Base-by-base conservation (phyloP, 2,329 filamentous ascomycete genomes). In the Hypoxylon sp. region DNA sequence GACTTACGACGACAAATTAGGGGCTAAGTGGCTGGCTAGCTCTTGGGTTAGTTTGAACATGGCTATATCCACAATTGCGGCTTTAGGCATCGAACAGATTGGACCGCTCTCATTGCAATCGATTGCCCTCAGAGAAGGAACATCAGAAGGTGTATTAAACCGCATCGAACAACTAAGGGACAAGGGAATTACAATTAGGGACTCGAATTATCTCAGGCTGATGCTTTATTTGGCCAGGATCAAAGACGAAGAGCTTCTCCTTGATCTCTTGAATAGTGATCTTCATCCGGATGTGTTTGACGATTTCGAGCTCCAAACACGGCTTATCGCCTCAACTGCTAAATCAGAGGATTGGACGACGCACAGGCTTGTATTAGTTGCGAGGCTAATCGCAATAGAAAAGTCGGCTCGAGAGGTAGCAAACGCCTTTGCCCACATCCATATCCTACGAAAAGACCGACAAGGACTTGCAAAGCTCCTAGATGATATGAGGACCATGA, bases 11-110 rank as follows among this genome's bases (percentile, higher is more conserved):
- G 93, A 96, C 77, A 81, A 83, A 0, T 86, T 97, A 31, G 91
- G 92, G 17, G 92, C 94, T n/a, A 88, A 90, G 70, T 89, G 94
- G 82, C 95, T 97, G 77, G 94, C 94, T 8, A 90, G 85, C 64
- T 82, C 82, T 17, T 92, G 92, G 78, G 86, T 96, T 22, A 88
- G 90, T 0, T 83, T 94, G 8, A 89, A 95, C 62, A 87, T 91
- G 71, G 89, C 93, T 27, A 88, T 97, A 61, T 72, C 76, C 3
- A 87, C 87, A 35, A 86, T 92, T 6, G 82, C 96, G 17, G 88
- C 92, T 74, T 87, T 97, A 57, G 92, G 92, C 1, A 83, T 97
- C 4, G 84, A 88, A 53, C 82, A 85, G 37, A 91, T 97, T 69
- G 94, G 94, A 0, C 91, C 94, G 0, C 82, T 91, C 17, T 92